Percentiles rank a stretch among this genome's conserved stretches.
phyloP scores from a whole-genome alignment of 169 alveolate species.

The Neospora caninum region DNA sequence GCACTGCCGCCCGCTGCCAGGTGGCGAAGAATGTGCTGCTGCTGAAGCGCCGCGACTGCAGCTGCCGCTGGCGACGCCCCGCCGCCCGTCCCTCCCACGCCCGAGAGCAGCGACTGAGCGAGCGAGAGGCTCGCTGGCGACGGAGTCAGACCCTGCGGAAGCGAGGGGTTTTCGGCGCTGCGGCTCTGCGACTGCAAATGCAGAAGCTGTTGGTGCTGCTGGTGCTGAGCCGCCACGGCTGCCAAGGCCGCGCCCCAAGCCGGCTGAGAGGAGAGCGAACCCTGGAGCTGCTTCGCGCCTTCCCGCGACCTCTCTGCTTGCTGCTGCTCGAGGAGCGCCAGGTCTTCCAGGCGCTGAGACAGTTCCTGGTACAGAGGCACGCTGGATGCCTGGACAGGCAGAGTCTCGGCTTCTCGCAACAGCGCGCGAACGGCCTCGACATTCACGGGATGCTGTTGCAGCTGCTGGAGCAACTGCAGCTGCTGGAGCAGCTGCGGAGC shows the following conservation, averaged over 20 bases:
- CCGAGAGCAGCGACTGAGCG: neutral
- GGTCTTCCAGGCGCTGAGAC: neutral
- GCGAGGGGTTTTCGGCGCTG: neutral
- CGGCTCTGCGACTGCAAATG: constrained; percentile 13
- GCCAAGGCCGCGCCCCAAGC: constrained; percentile 13
- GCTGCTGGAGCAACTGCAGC: constrained; percentile 33
- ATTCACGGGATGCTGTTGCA: neutral
- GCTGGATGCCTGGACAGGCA: neutral
- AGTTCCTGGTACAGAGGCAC: constrained; percentile 35
- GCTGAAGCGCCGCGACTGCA: constrained; percentile 8
- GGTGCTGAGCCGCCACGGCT: constrained; percentile 19
- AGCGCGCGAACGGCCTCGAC: neutral
- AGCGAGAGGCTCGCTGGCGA: neutral
- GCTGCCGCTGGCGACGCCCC: constrained; percentile 21
- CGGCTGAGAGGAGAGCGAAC: neutral
- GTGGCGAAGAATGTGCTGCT: constrained; percentile 27
- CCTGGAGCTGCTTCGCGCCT: neutral
- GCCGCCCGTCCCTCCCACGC: neutral
- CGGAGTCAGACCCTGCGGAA: neutral
- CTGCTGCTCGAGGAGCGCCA: neutral
- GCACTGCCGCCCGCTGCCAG: neutral
- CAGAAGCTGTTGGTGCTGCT: constrained; percentile 20
- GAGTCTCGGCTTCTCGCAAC: neutral
- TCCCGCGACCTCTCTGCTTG: neutral
- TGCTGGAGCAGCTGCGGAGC: constrained; percentile 24